phyloP scores from a whole-genome alignment of 140 eudicot genomes.

The Anethum foeniculum region DNA sequence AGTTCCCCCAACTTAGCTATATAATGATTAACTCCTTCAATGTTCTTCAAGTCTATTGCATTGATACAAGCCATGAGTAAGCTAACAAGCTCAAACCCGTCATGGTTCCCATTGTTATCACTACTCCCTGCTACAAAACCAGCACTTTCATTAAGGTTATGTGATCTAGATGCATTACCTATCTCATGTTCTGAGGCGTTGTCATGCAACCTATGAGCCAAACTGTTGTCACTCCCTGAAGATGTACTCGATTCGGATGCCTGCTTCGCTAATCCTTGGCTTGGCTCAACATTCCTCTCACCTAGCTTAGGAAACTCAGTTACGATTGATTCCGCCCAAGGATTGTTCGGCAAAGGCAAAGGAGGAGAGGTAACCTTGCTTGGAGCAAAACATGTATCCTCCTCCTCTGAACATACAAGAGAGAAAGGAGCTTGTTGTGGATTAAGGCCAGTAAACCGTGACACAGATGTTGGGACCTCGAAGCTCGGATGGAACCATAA shows the following conservation, averaged over 20 bases:
- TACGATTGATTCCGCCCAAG: constrained; percentile 63
- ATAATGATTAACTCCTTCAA: constrained; percentile 44
- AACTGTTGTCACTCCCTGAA: constrained; percentile 47
- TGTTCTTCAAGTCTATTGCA: constrained; percentile 62
- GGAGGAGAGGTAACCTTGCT: constrained; percentile 27
- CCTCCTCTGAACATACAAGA: constrained; percentile 39
- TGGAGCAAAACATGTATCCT: constrained; percentile 42
- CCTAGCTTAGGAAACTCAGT: constrained; percentile 53
- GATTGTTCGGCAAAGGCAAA: constrained; percentile 41
- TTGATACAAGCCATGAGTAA: constrained; percentile 67
- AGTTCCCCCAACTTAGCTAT: constrained; percentile 66
- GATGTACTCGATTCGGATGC: constrained; percentile 65
- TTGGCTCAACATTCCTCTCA: constrained; percentile 43
- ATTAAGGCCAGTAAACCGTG: constrained; percentile 25
- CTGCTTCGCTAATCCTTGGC: constrained; percentile 39
- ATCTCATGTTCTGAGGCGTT: constrained; percentile 30
- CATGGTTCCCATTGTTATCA: constrained; percentile 36
- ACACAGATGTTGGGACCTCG: constrained; percentile 13
- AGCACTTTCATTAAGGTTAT: constrained; percentile 39
- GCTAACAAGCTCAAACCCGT: constrained; percentile 78
- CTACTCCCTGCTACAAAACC: constrained; percentile 23
- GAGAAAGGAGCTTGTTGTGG: constrained; percentile 51
- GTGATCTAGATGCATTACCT: constrained; percentile 51
- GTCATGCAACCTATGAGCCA: constrained; percentile 32
- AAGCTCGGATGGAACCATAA: constrained; percentile 44